Base-by-base conservation (phyloP, 2,329 filamentous ascomycete genomes). In the Eutypella sp. region DNA sequence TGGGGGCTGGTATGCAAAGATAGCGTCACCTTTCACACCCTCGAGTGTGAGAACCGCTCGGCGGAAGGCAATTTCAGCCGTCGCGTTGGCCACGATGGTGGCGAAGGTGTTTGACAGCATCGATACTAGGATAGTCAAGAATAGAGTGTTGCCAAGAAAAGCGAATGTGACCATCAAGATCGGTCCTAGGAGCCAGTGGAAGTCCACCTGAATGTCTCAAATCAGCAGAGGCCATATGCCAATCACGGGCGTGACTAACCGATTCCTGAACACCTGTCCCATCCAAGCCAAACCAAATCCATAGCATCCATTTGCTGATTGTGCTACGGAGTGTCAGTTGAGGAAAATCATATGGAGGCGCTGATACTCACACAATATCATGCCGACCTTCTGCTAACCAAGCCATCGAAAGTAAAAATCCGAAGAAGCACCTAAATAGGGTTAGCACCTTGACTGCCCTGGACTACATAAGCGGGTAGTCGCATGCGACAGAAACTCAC, bases 241-340 rank as follows among this genome's bases (percentile, higher is more conserved):
- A 63, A 50, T 40, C 2, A 34, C 22, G 20, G 9, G 19, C 34
- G 15, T 16, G 6, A 60, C 71, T 59, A 58, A 75, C 74, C 46
- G 79, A 79, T 52, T 72, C 65, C 40, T 80, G 73, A 36, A 84
- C 82, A 7, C 81, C 81, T 3, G 76, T 81, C 6, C 79, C 89
- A 56, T 93, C 89, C 2, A 95, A 78, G 2, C 89, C 89, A 59
- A 95, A 93, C 89, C 89, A 95, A 52, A 95, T 91, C 78, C 87
- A 93, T 2, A 93, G 78, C 87, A 95, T 92, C 89, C 89, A 95
- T 65, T 91, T 90, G 38, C 82, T 82, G 50, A 93, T 90, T 1
- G 84, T 87, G 4, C 74, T 78, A 40, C 23, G 31, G 1, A 50
- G 34, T 9, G 40, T 61, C 49, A 58, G 55, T 37, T 9, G 38